Base-by-base conservation (phyloP, 352 stramenopile species). In the Pythium guiyangense region DNA sequence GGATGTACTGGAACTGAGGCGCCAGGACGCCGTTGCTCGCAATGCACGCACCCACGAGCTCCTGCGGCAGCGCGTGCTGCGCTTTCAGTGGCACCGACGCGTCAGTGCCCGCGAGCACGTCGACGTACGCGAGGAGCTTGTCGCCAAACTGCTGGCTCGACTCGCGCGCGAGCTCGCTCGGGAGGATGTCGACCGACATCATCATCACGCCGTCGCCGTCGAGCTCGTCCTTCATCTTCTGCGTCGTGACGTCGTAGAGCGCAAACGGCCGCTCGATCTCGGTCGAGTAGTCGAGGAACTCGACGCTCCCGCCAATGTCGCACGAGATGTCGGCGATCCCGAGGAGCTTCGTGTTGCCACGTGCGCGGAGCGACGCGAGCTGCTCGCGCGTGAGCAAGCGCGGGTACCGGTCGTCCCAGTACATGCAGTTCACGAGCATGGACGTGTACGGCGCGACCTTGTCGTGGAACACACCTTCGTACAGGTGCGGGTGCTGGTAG, bases 371-470 rank as follows among this genome's bases (percentile, higher is more conserved):
- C 6, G 87, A 60, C 34, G 81, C 71, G 22, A 98, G 83, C 60
- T 98, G 87, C 50, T 96, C 63, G 45, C 94, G 91, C 10, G 92
- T 97, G 45, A 98, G 69, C 25, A 98, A 59, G n/a, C 94, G 75
- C 27, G 96, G 95, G 69, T 94, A 95, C 5, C 91, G 82, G 51
- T 97, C 78, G 55, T 99, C 95, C 96, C 96, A 99, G 73, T 98
- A 99, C 69, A 97, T 97, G 64, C 91, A 92, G 74, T 98, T 98
- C 48, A 98, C 78, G 25, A 99, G 67, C 62, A 98, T 94, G 37
- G 92, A 97, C 52, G 83, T 77, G 63, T 97, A 84, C 6, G 93
- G 93, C 46, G 92, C 79, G 54, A 98, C 72, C 20, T 76, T 84
- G 59, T 96, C 69, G 54, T 97, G 84, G 74, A 99, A 99, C 34